These are phyloP conservation scores for Sclerotiophoma versabilis DNA, from an alignment of 2,329 filamentous ascomycete species.

Conservation along the genomic window DNA sequence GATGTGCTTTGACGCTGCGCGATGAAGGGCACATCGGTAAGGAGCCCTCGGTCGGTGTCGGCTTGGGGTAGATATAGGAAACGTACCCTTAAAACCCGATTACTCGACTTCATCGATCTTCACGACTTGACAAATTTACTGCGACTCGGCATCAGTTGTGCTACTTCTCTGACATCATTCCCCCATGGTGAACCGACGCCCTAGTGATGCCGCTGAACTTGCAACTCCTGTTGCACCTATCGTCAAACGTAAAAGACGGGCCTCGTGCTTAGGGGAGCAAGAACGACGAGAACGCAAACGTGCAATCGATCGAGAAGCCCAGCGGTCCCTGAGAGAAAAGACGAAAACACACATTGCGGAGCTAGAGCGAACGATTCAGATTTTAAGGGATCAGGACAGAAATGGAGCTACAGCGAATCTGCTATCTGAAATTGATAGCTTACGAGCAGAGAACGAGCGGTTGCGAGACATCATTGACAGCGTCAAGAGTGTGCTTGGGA, in stretches of 20 bases:
- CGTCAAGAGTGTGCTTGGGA: conserved; percentile 42
- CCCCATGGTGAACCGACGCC: conserved; percentile 36
- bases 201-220: conserved; percentile 33
- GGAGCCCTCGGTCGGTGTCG: neutral
- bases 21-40: neutral
- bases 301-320: conserved; percentile 47
- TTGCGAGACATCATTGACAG: conserved; percentile 44
- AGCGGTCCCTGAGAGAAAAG: conserved; percentile 46
- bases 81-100: neutral
- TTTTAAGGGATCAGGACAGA: conserved; percentile 43
- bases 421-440: conserved; percentile 40
- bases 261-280: conserved; percentile 45
- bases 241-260: conserved; percentile 43
- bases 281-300: conserved; percentile 45
- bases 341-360: conserved; percentile 49
- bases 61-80: conserved; percentile 14
- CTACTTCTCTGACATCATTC: conserved; percentile 16
- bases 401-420: conserved; percentile 43
- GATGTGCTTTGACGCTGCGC: conserved; percentile 7
- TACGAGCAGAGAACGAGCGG: conserved; percentile 46
- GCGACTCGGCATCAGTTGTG: conserved; percentile 20
- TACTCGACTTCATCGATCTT: conserved; percentile 24
- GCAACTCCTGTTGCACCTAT: conserved; percentile 33
- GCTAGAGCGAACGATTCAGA: conserved; percentile 46
- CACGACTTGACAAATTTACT: conserved; percentile 12